Base-by-base conservation (phyloP, 495 filamentous ascomycete genomes). In the Aspergillus nidulans region DNA sequence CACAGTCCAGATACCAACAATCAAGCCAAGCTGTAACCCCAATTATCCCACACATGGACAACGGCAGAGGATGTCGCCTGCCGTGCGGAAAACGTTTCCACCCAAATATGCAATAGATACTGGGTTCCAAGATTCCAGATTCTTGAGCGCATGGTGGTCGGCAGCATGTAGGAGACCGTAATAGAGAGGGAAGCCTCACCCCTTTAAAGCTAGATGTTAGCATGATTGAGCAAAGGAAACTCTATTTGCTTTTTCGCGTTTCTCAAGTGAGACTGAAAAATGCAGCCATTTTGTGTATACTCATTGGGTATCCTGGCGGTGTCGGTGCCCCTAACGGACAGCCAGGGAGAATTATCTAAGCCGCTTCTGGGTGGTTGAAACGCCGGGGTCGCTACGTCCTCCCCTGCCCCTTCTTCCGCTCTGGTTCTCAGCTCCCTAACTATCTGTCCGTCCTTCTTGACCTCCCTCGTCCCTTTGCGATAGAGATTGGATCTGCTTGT, bases 271-370 rank as follows among this genome's bases (percentile, higher is more conserved):
- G 47, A 49, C 19, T 49, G 44, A 18, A 49, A 49, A 49, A 49
- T 46, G 40, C 43, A 55, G 44, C 32, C 10, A 55, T 41, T 47
- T 36, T 12, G 45, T 40, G 19, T 20, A 21, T 18, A 28, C 16
- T 46, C 19, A 53, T 46, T 53, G 51, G 51, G 32, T 23, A 21
- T 40, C 18, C 30, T 45, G 34, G 43, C 43, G 43, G 52, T 55
- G 43, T 48, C 54, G 23, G 21, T 21, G 7, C 36, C 52, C 56
- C 52, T 49, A 40, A 52, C 41, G 28, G 49, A 57, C 49, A 49
- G 36, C 56, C 49, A 52, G 39, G 40, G 19, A 53, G 51, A 64
- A 61, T 64, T 64, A 64, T 61, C 58, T 64, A 64, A 64, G 61
- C 51, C 50, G 53, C 20, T 38, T 46, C 24, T 36, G 57, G 49